Evolutionary conservation across 805 yeast species (phyloP).

Genomic region (Middelhovenomyces tepae): DNA sequence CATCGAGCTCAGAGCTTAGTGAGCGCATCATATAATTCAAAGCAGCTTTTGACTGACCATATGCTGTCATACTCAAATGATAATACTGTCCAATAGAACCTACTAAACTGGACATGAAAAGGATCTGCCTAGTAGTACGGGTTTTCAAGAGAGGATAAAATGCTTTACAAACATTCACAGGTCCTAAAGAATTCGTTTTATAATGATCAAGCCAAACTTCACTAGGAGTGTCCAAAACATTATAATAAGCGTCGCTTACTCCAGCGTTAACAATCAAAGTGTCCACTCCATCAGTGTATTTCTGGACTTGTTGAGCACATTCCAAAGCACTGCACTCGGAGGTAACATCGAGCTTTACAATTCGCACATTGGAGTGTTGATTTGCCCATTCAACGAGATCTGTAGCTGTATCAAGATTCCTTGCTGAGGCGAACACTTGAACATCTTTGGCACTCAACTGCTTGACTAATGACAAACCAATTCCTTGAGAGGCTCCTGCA

Average conservation of each 20-base stretch:
- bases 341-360: slow-evolving; percentile 21
- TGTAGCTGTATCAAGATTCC: slow-evolving; percentile 12
- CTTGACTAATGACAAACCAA: slow-evolving; percentile 28
- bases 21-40: slow-evolving; percentile 24
- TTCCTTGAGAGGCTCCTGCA: slow-evolving; percentile 31
- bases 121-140: slow-evolving; percentile 18
- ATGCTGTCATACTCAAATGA: slow-evolving; percentile 19
- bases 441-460: slow-evolving; percentile 20
- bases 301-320: slow-evolving; percentile 12
- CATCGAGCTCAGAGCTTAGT: slow-evolving; percentile 20
- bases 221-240: slow-evolving; percentile 1
- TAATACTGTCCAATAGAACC: slow-evolving; percentile 18
- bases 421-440: slow-evolving; percentile 20
- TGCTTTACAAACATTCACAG: slow-evolving; percentile 14
- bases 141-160: slow-evolving; percentile 17
- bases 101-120: slow-evolving; percentile 21
- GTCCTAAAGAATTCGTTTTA: slow-evolving; percentile 18
- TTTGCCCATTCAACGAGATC: slow-evolving; percentile 10
- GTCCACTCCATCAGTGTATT: slow-evolving; percentile 21
- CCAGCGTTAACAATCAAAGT: slow-evolving; percentile 25
- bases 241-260: slow-evolving; percentile 8
- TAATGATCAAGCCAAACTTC: slow-evolving; percentile 10
- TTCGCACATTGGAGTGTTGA: slow-evolving; percentile 16
- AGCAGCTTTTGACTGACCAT: slow-evolving; percentile 31
- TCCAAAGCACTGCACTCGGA: slow-evolving; percentile 14